phyloP scores from a whole-genome alignment of 179 eudicot species.

The Actinidia arguta region DNA sequence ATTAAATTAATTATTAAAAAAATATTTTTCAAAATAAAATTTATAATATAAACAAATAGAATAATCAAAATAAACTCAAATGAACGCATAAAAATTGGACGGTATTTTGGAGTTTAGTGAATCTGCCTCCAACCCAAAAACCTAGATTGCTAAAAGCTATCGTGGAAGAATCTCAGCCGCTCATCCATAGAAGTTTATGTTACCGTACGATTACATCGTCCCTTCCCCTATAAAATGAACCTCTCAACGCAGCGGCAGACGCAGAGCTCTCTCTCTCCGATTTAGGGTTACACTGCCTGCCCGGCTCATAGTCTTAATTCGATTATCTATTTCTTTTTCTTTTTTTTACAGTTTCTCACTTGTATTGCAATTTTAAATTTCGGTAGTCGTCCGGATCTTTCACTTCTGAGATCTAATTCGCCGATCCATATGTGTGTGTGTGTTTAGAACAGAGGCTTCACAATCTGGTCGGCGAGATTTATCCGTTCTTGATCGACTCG shows the following conservation, averaged over 20 bases:
- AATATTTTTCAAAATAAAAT: no score
- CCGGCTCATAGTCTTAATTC: neutral
- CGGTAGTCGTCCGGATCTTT: neutral
- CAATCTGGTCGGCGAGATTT: constrained; percentile 56
- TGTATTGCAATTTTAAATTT: neutral
- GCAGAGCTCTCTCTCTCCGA: neutral
- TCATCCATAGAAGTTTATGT: neutral
- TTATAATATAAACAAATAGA: no score
- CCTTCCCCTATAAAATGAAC: neutral
- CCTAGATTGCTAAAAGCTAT: no score
- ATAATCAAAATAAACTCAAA: no score
- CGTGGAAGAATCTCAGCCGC: neutral
- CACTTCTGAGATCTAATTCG: neutral
- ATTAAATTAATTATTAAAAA: no score
- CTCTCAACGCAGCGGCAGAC: neutral
- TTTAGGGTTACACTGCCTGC: neutral
- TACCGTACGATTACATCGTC: neutral
- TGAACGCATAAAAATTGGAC: no score
- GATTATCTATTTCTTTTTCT: no score
- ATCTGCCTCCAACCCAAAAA: no score
- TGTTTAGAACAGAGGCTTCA: constrained; percentile 37
- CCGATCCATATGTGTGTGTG: neutral
- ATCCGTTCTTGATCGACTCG: constrained; percentile 58
- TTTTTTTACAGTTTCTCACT: no score
- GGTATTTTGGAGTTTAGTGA: no score